phyloP scores from a whole-genome alignment of 345 rosid genomes.

The Salix koriyanagi region DNA sequence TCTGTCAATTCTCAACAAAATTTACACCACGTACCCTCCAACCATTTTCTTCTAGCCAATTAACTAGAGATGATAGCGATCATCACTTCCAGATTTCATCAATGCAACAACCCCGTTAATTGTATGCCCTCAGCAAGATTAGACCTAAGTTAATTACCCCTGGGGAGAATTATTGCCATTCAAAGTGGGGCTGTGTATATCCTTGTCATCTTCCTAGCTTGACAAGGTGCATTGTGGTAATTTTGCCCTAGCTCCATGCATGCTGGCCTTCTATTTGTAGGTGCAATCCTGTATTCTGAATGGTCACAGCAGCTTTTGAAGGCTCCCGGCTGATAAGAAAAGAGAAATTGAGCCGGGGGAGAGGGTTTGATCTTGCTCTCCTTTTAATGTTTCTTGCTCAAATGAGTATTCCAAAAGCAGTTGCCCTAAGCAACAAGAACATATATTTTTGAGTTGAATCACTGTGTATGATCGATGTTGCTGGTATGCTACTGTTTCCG shows the following conservation, averaged over 20 bases:
- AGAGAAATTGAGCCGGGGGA: background rate
- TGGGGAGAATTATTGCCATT: constrained; percentile 2
- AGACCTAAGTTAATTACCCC: constrained; percentile 6
- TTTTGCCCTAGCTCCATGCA: background rate
- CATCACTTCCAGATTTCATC: background rate
- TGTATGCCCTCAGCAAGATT: background rate
- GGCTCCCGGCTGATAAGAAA: background rate
- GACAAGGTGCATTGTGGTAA: background rate
- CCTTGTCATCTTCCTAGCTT: background rate
- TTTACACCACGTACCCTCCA: background rate
- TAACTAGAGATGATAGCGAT: too few species aligned
- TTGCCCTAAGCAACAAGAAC: background rate
- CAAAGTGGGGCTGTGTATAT: background rate
- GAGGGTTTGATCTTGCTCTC: background rate
- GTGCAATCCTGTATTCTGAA: background rate
- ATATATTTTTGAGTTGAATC: background rate
- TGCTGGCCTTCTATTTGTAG: constrained; percentile 7
- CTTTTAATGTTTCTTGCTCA: constrained; percentile 52
- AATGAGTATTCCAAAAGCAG: constrained; percentile 48
- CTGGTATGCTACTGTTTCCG: constrained; percentile 21
- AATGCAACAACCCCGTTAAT: background rate
- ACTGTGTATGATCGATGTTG: background rate
- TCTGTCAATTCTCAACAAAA: constrained; percentile 6
- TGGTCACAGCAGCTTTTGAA: background rate
- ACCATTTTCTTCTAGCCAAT: background rate